Conservation (phyloP, 164 flowering plant species). For the Stephania yunnanensis region DNA sequence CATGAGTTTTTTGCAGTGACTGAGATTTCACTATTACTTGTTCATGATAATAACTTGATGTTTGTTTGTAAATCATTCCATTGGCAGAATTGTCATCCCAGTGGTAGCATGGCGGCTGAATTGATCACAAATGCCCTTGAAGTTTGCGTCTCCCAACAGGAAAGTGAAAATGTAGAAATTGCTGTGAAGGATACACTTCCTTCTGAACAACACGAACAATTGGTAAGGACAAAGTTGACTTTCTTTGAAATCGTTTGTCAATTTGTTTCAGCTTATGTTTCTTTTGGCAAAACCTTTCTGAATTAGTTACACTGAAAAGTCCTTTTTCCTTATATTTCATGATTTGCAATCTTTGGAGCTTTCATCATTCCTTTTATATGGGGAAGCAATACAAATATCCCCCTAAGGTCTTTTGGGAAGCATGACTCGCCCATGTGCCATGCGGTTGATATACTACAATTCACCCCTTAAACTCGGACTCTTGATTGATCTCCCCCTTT, state of each 20-base stretch:
- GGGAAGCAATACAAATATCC: not conserved
- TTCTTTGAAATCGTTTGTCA: not conserved
- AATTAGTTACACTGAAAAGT: not conserved
- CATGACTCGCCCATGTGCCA: no score
- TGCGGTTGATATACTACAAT: no score
- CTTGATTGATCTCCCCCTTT: no score
- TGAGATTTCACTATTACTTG: not conserved
- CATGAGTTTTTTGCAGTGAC: not conserved
- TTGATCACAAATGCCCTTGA: constrained; percentile 33
- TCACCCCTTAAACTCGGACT: no score
- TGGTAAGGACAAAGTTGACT: constrained; percentile 20
- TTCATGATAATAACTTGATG: not conserved
- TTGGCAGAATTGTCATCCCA: constrained; percentile 44
- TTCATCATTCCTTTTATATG: not conserved
- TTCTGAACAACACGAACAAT: constrained; percentile 23
- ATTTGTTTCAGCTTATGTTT: not conserved
- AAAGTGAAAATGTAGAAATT: constrained; percentile 22
- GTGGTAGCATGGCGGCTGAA: constrained; percentile 35
- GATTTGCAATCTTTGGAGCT: not conserved
- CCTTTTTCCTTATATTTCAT: not conserved
- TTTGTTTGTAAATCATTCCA: not conserved
- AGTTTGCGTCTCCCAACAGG: constrained; percentile 25
- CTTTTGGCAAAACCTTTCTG: not conserved
- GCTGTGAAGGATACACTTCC: constrained; percentile 22
- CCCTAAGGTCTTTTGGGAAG: not conserved